Conservation (phyloP, 371 early-diverging fungal genomes). For the Astathelohania contejeani region DNA sequence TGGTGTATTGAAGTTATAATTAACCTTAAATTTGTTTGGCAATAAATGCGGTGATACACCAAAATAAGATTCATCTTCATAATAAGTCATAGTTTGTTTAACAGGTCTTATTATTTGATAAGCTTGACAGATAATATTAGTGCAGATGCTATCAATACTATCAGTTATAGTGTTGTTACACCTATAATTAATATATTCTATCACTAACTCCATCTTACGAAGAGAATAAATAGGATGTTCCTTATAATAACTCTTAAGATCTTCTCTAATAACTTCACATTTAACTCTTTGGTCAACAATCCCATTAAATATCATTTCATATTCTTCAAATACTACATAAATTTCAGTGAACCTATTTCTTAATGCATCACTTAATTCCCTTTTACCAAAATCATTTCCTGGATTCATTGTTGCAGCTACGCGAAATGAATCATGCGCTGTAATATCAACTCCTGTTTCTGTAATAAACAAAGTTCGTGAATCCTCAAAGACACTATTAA, state of each 20-base stretch:
- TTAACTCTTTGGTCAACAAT: neutral
- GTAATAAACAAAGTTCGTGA: constrained; percentile 69
- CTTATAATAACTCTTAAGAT: neutral
- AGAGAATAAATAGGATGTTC: neutral
- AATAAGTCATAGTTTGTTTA: constrained; percentile 6
- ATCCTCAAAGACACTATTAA: constrained; percentile 89
- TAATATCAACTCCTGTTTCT: constrained; percentile 66
- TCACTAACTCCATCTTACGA: neutral
- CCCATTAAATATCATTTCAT: constrained; percentile 20
- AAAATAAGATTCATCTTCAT: constrained; percentile 13
- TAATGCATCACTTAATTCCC: constrained; percentile 92
- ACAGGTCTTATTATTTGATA: neutral
- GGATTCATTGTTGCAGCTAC: constrained; percentile 99
- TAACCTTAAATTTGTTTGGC: neutral
- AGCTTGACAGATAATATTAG: neutral
- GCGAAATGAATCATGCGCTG: constrained; percentile 61
- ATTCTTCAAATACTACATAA: no score
- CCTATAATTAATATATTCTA: neutral
- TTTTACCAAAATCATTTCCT: constrained; percentile 95
- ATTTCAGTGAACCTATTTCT: constrained; percentile 96
- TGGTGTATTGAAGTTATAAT: constrained; percentile 22
- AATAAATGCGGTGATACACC: neutral
- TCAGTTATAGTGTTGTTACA: neutral
- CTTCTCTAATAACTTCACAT: neutral
- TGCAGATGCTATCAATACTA: neutral